Base-by-base conservation (phyloP, 2,329 filamentous ascomycete species). In the Arachnomyces sp. region DNA sequence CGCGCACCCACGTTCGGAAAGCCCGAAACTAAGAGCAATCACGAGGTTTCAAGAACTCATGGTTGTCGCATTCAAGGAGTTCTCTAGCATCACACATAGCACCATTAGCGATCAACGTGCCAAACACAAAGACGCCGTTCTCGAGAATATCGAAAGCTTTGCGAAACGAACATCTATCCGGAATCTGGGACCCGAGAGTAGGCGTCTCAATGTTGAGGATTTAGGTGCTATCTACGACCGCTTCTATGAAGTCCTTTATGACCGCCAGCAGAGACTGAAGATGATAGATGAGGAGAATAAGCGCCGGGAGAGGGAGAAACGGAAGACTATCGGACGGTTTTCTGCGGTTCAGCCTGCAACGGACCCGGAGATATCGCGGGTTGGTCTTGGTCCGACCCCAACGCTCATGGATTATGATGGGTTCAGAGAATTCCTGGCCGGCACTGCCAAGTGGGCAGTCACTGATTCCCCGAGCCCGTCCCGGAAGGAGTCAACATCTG, bases 41-140 rank as follows among this genome's bases (percentile, higher is more conserved):
- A 98, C 93, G 4, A 79, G 86, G 34, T 98, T 98, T 60, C 92
- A 98, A 56, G 92, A 96, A 62, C 77, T 98, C 42, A 96, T 98
- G 89, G 92, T 98, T 3, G 92, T 96, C 14, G 92, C 92, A 1
- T 98, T 98, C 68, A 96, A 95, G 53, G 92, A 98, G 57, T 98
- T 98, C 57, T 84, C 90, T 0, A 86, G 82, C 31, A 95, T 98
- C 51, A 98, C 92, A 0, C 90, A 98, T 58, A 83, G 80, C 56
- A 95, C 83, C 37, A 89, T 98, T 45, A 84, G 84, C 1, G 92
- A 96, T 50, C 75, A 93, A 56, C 81, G 92, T 15, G 73, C 85
- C 31, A 94, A 89, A 64, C 93, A 96, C 65, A 96, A 96, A 64
- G 86, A 92, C 56, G 83, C 85, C 0, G 92, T 98, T 25, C 72